Base-by-base conservation (phyloP, 2,329 filamentous ascomycete species). In the Phyllachora maydis region DNA sequence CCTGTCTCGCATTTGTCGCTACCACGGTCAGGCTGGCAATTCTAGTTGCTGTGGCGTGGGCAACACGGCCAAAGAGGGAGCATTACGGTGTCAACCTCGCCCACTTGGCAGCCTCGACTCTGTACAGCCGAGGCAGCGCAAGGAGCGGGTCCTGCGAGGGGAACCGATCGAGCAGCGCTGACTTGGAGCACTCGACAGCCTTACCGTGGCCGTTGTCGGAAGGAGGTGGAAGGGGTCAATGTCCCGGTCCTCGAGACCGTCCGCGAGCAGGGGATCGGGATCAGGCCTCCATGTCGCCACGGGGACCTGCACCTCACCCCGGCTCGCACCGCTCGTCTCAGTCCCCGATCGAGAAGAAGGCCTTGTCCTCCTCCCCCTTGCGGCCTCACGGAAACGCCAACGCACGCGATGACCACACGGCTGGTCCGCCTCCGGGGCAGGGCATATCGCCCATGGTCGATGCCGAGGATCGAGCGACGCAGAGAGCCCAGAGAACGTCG, bases 251-350 rank as follows among this genome's bases (percentile, higher is more conserved):
- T 49, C 47, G 46, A 46, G 53, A 50, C 49, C 47, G 50, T 42
- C 49, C 47, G 47, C 45, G 49, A 45, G 50, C 47, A 56, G 59
- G n/a, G n/a, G n/a, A n/a, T n/a, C n/a, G 61, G 54, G 60, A 63
- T 49, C 55, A 56, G 58, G 50, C 50, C 53, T 59, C 62, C 53
- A 71, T 71, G 66, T 68, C 64, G 52, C 61, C 66, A 54, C 59
- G 55, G 52, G 57, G 54, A 39, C 46, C 56, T 56, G 53, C 51
- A 47, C 50, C 59, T 59, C 54, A 49, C 44, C 54, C 61, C 54
- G 47, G 52, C 43, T 59, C 60, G 48, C 57, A 50, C 41, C 52
- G 46, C 36, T 33, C 50, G 33, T 51, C 54, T 32, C 50, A 44
- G 36, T 56, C 54, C 26, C 49, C 56, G 30, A 35, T 46, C 30